Base-by-base conservation (phyloP, 306 rosid species). In the Gleditsia sinensis region DNA sequence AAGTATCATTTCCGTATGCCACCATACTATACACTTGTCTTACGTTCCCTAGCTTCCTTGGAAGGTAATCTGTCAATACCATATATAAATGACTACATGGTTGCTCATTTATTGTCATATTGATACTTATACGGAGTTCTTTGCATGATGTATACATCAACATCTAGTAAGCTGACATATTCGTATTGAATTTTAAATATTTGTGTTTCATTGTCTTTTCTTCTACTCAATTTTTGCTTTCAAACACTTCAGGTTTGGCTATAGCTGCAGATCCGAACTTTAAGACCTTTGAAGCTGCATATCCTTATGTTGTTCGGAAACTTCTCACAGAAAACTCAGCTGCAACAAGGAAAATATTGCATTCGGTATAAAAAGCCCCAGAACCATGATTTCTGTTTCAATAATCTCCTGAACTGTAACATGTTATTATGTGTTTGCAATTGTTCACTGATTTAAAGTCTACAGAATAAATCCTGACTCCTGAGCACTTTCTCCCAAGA, bases 1-100 rank as follows among this genome's bases (percentile, higher is more conserved):
- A 89, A 94, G 86, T 81, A 89, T 80, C 92, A 94, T 55, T 94
- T 94, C 83, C 93, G 97, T 51, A 94, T 94, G 98, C 98, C 98
- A 53, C 96, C 98, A 49, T 94, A 91, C 83, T 94, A 83, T 72
- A 85, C 98, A 16, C 94, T 94, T 69, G 90, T 91, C 67, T 81
- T 94, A 50, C 91, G 97, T 64, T 94, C 96, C 76, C 90, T 94
- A 21, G 96, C 97, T 71, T 94, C 98, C 34, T 91, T 91, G 11
- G 98, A 94, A 89, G 98, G 97, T 94, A 83, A 75, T 30, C 54
- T 70, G 67, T 72, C 45, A 25, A 51, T 56, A 24, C 60, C 53
- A 34, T 63, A 9, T 60, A 36, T 30, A 30, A 37, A 34, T 81
- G 68, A 28, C 42, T 43, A 76, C 16, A 51, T 45, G 37, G 48